Evolutionary conservation across 768 basidiomycete species (phyloP).

Genomic region (Amanita fuliginea): DNA sequence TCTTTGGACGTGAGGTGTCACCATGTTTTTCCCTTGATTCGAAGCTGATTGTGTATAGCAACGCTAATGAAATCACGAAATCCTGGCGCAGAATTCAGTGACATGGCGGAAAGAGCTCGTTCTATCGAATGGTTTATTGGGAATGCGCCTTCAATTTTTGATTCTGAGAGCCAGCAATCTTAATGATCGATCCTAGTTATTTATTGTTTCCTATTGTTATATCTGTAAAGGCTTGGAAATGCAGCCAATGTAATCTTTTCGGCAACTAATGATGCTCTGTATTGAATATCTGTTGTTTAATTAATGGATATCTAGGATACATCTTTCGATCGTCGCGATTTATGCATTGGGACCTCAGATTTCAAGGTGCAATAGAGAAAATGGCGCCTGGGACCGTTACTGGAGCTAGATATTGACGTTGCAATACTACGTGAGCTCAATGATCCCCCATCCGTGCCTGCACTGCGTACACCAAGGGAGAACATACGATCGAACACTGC

Average conservation of each 20-base stretch:
- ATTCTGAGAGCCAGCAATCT: background rate
- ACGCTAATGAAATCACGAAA: constrained; percentile 90
- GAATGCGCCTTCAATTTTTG: constrained; percentile 55
- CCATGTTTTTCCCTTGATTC: constrained; percentile 1
- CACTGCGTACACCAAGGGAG: constrained; percentile 71
- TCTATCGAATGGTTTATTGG: constrained; percentile 93
- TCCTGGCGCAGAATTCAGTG: constrained; percentile 82
- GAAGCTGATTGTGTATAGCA: constrained; percentile 35
- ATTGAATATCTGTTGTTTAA: background rate
- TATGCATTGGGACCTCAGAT: constrained; percentile 40
- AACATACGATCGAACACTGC: constrained; percentile 88
- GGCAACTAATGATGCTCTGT: constrained; percentile 1
- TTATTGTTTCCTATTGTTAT: constrained; percentile 3
- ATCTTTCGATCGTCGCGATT: constrained; percentile 18
- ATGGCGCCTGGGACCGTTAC: constrained; percentile 67
- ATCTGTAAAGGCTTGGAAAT: constrained; percentile 1
- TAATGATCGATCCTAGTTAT: constrained; percentile 2
- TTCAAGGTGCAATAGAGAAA: constrained; percentile 77
- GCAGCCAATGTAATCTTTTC: constrained; percentile 1
- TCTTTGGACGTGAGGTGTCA: constrained; percentile 84
- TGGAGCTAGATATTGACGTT: constrained; percentile 50
- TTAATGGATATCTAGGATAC: constrained; percentile 3
- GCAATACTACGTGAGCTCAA: constrained; percentile 53
- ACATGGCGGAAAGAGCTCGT: constrained; percentile 95
- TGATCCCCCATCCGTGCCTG: constrained; percentile 55